Conservation (phyloP, 1,284 basidiomycete species). For the Boletus sp. region DNA sequence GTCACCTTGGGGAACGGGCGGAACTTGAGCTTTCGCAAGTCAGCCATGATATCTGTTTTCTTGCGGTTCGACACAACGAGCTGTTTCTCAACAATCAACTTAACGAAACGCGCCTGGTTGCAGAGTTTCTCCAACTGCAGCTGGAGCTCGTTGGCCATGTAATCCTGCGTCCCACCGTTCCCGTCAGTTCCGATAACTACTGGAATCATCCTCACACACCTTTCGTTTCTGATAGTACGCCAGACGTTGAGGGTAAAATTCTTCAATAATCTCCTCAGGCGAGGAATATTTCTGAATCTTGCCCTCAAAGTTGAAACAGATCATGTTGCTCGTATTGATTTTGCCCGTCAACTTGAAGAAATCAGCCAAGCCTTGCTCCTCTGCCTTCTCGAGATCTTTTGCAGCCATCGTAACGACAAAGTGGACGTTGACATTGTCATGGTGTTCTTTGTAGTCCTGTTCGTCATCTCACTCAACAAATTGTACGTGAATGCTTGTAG, state of each 20-base stretch:
- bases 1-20: constrained; percentile 80
- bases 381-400: constrained; percentile 82
- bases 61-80: constrained; percentile 92
- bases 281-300: constrained; percentile 94
- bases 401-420: constrained; percentile 83
- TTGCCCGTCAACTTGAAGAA: constrained; percentile 88
- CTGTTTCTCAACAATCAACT: constrained; percentile 91
- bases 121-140: constrained; percentile 79
- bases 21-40: constrained; percentile 85
- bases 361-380: constrained; percentile 84
- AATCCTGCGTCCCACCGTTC: constrained; percentile 53
- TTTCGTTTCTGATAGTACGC: constrained; percentile 95
- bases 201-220: constrained; percentile 39
- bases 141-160: constrained; percentile 83
- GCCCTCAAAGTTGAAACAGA: constrained; percentile 93
- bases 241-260: constrained; percentile 89
- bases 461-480: constrained; percentile 1
- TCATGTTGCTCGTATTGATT: constrained; percentile 94
- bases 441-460: constrained; percentile 94
- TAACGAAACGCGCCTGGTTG: constrained; percentile 96
- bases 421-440: constrained; percentile 90
- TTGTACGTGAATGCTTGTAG: neutral
- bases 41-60: constrained; percentile 81
- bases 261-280: constrained; percentile 90
- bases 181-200: neutral